A percentile compares a stretch with the other conserved stretches of the same genome.
These are phyloP conservation scores for Monilinia fructigena DNA, from an alignment of 2,329 filamentous ascomycete species.

Conservation along the genomic window DNA sequence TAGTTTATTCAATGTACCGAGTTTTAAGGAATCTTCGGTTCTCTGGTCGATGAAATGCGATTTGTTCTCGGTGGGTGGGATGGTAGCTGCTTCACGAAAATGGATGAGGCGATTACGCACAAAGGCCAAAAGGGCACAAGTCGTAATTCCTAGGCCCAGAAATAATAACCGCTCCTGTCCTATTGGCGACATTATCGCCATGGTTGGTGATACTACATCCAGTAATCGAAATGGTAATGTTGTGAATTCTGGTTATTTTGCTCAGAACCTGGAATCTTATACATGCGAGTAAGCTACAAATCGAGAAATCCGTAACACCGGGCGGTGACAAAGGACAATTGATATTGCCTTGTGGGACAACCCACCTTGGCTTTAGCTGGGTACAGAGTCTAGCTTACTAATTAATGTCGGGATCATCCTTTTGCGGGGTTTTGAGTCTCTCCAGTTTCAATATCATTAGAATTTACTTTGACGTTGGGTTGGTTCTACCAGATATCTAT, in stretches of 20 bases:
- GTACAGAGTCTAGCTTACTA: too few species aligned
- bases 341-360: constrained; percentile 3
- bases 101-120: constrained; percentile 59
- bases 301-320: constrained; percentile 2
- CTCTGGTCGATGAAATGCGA: constrained; percentile 73
- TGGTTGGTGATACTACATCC: constrained; percentile 33
- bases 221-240: constrained; percentile 15
- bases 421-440: constrained; percentile 1
- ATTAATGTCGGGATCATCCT: neutral
- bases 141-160: constrained; percentile 47
- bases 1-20: constrained; percentile 65
- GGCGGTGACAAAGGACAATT: constrained; percentile 19
- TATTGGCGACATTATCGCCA: constrained; percentile 37
- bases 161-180: constrained; percentile 35
- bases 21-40: constrained; percentile 68
- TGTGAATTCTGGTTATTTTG: constrained; percentile 1
- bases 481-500: neutral
- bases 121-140: constrained; percentile 56
- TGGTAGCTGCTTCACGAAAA: constrained; percentile 63
- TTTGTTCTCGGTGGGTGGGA: constrained; percentile 63
- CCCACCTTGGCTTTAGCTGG: neutral
- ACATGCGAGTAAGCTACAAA: neutral
- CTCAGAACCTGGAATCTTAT: neutral
- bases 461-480: too few species aligned
- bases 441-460: neutral